phyloP scores from a whole-genome alignment of 73 alveolate genomes.

The Effrenium voratum region DNA sequence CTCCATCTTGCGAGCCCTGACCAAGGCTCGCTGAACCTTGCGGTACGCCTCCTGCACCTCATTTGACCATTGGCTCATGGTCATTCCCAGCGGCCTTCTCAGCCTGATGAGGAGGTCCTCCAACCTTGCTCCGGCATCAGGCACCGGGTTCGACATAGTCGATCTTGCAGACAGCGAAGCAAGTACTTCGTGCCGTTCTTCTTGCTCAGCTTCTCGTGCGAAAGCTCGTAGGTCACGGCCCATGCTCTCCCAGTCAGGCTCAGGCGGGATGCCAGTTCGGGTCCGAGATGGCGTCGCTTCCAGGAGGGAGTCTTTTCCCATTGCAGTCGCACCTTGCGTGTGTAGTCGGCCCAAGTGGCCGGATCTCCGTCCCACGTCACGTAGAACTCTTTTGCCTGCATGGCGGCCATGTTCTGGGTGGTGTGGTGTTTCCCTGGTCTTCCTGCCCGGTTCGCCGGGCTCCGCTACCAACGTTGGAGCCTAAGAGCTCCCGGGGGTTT shows the following conservation, averaged over 20 bases:
- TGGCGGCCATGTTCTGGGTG: neutral
- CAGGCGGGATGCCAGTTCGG: neutral
- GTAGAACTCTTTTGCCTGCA: neutral
- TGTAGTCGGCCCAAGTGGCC: neutral
- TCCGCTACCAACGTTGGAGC: no score
- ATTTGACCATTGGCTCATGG: neutral
- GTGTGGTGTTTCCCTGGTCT: no score
- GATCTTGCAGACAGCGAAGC: neutral
- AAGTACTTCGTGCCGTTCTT: neutral
- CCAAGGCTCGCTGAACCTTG: neutral
- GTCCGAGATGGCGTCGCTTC: neutral
- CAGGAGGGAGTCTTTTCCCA: neutral
- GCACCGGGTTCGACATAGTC: neutral
- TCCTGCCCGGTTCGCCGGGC: no score
- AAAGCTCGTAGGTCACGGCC: neutral
- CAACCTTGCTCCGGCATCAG: neutral
- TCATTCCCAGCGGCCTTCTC: neutral
- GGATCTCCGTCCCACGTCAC: neutral
- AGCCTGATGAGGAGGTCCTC: constrained; percentile 6
- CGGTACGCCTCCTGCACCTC: neutral
- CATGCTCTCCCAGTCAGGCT: constrained; percentile 14
- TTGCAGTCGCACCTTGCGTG: neutral
- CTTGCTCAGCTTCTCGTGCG: neutral
- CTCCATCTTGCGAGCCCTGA: neutral
- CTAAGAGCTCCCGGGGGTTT: no score